Evolutionary conservation across 2,329 filamentous ascomycete species (phyloP).

Genomic region (Gnomoniopsis smithogilvyi): DNA sequence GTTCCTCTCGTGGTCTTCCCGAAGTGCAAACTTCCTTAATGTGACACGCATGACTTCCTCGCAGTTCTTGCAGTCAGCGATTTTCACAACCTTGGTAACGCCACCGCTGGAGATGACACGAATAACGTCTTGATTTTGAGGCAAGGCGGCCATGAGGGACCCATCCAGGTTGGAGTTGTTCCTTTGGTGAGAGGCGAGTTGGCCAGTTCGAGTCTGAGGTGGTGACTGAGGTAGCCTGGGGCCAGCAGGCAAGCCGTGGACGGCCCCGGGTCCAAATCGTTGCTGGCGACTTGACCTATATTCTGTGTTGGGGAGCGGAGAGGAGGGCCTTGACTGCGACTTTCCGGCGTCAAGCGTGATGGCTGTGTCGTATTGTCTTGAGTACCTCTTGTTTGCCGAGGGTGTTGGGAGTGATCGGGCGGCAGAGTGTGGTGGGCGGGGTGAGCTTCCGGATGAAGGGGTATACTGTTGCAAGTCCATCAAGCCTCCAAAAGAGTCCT

Average conservation of each 20-base stretch:
- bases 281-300: conserved; percentile 46
- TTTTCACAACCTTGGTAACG: conserved; percentile 89
- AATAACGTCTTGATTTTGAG: conserved; percentile 83
- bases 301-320: conserved; percentile 60
- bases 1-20: conserved; percentile 87
- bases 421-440: conserved; percentile 57
- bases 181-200: conserved; percentile 63
- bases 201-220: conserved; percentile 60
- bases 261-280: conserved; percentile 45
- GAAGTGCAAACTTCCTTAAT: conserved; percentile 79
- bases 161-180: conserved; percentile 83
- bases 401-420: conserved; percentile 42
- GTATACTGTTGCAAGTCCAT: conserved; percentile 56
- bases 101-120: conserved; percentile 90
- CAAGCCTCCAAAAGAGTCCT: conserved; percentile 83
- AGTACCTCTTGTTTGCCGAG: conserved; percentile 61
- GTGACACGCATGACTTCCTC: conserved; percentile 92
- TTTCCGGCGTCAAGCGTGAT: conserved; percentile 45
- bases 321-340: conserved; percentile 64
- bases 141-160: conserved; percentile 80
- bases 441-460: conserved; percentile 58
- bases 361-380: conserved; percentile 53
- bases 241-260: conserved; percentile 44
- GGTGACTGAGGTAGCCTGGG: conserved; percentile 58
- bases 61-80: conserved; percentile 84